A percentile compares a stretch with the other conserved stretches of the same genome.
Conservation (phyloP, 805 yeast genomes). For the Starmerella kuoi region DNA sequence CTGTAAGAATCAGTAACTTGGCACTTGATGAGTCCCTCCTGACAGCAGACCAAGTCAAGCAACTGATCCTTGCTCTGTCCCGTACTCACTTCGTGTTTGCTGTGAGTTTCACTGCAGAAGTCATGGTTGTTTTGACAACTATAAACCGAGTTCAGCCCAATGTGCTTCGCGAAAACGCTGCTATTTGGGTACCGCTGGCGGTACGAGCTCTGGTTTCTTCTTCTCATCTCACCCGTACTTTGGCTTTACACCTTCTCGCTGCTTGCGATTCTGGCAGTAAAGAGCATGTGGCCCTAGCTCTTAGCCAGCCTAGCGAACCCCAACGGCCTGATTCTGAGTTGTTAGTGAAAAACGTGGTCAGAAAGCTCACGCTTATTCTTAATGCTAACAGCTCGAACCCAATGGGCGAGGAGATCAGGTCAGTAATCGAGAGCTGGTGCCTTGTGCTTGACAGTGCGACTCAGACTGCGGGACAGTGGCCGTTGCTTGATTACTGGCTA, state of each 20-base stretch:
- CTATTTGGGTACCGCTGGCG: conserved; percentile 11
- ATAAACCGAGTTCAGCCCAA: neutral
- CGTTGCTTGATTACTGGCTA: conserved; percentile 12
- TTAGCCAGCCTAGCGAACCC: conserved; percentile 2
- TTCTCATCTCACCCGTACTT: conserved; percentile 2
- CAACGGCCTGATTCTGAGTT: conserved; percentile 1
- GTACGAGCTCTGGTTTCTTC: conserved; percentile 8
- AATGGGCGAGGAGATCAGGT: conserved; percentile 1
- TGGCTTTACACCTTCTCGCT: conserved; percentile 2
- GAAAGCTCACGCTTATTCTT: neutral
- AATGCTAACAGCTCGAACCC: neutral
- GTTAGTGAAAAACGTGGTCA: neutral
- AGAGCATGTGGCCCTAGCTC: neutral
- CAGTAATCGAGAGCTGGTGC: conserved; percentile 4
- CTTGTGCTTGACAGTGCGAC: neutral
- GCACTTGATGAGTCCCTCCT: conserved; percentile 6
- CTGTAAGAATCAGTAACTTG: conserved; percentile 9
- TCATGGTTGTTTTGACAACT: conserved; percentile 2
- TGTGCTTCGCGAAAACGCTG: neutral
- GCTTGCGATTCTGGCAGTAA: neutral
- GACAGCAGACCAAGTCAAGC: neutral
- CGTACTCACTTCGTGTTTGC: conserved; percentile 3
- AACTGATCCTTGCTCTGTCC: conserved; percentile 2
- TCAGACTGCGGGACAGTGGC: conserved; percentile 2
- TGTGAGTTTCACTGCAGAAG: conserved; percentile 6